Evolutionary conservation across 768 basidiomycete species (phyloP), one percentile per base, ranked within the genome.

Genomic region (Podaxis sp.): DNA sequence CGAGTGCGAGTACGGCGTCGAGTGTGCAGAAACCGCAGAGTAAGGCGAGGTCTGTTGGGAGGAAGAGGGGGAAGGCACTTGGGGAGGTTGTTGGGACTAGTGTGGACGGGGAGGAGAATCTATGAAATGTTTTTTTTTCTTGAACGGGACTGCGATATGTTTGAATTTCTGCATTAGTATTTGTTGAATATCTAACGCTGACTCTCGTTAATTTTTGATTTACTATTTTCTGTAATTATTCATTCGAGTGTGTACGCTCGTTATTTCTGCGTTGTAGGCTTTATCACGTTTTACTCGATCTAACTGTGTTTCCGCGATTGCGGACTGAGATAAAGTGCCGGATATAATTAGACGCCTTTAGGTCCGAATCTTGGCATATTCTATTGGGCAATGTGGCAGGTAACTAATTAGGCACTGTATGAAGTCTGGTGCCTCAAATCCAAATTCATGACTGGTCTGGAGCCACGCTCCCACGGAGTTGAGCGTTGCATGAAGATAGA

Each of bases 41-140:
- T 11, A 49, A 24, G 52, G 40, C 22, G 49, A 38, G 57, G 15
- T 53, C 54, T 28, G 51, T 39, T 56, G 44, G 52, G 38, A 57
- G 24, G 52, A 52, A 22, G 51, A 52, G 46, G 40, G 56, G 49
- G 44, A 64, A 63, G 60, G 6, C 54, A 5, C 44, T 67, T 12
- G 36, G 15, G 24, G 66, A 67, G 52, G 66, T 67, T 51, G 57
- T 64, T 46, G 60, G 51, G 33, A 59, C 57, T 13, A 67, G 63
- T 57, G 64, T 67, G 36, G 64, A 56, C 2, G 48, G 56, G n/a
- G 58, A 59, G 42, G 46, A 56, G 59, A 53, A 54, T 58, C 9
- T 55, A 7, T 44, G 36, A 48, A 17, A 13, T 46, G 38, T 52
- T 13, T 53, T 53, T 46, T 30, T 56, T 44, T 63, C 28, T 46